Base-by-base conservation (phyloP, 2,329 filamentous ascomycete species). In the Coniochaeta sp. region DNA sequence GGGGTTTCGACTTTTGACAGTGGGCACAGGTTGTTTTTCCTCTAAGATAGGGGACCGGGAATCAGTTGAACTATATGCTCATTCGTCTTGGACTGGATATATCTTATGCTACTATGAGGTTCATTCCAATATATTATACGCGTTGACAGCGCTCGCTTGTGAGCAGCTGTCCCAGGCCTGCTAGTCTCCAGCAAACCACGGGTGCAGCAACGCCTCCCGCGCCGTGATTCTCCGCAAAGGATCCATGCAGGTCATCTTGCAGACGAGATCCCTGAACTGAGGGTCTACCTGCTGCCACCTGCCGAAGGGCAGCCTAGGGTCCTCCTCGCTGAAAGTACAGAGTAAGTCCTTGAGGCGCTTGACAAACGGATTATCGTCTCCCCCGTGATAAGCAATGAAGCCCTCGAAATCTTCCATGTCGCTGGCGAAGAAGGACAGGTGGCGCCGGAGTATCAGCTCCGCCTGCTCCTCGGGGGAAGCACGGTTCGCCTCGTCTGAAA, bases 401-500 rank as follows among this genome's bases (percentile, higher is more conserved):
- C 64, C 64, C 28, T 61, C 56, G 54, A 62, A 61, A 57, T 62
- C 61, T 36, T 59, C 61, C 57, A 61, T 59, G n/a, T 61, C 59
- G 44, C 47, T 61, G 54, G 60, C 62, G n/a, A 65, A 65, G 50
- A 58, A 61, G 26, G 64, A 65, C 40, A 65, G 33, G 52, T 65
- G 64, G 16, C 56, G 59, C 57, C 62, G 60, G 36, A 63, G 61
- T 58, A 65, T 65, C 54, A 61, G 57, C 14, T 63, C 56, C 40
- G 60, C 60, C 60, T 59, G 60, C 50, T 62, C 43, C 60, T 61
- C 58, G 58, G 62, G 58, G 47, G 62, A 59, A 60, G 62, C 60
- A 56, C 58, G 58, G 58, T 62, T 62, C 56, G 58, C 58, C 58
- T 62, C 58, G 56, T 63, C 62, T 33, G 60, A 62, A 50, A 55